phyloP scores from a whole-genome alignment of 352 stramenopile genomes.

The Phytophthora europaea region DNA sequence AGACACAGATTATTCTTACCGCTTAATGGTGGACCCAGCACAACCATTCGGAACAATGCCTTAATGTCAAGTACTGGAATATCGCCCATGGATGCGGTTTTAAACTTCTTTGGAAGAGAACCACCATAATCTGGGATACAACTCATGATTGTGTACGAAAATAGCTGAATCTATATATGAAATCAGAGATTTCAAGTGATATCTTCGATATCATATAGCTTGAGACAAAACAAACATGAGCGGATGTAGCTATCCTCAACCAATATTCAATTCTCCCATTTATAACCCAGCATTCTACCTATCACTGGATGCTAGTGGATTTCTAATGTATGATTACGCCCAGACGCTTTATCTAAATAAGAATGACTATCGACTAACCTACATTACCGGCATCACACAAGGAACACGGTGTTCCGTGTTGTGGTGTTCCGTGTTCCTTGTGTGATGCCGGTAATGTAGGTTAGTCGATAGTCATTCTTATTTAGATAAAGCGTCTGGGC shows the following conservation, averaged over 20 bases:
- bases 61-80: not conserved
- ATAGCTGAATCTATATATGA: too few relatives aligned
- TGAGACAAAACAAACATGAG: not conserved
- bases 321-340: not conserved
- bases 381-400: not conserved
- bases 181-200: too few relatives aligned
- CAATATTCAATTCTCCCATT: not conserved
- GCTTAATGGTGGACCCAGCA: too few relatives aligned
- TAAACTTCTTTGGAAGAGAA: not conserved
- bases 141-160: not conserved
- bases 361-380: not conserved
- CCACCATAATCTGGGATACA: not conserved
- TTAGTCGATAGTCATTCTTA: too few relatives aligned
- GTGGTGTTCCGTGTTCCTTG: too few relatives aligned
- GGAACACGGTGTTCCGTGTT: not conserved
- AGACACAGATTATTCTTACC: too few relatives aligned
- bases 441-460: too few relatives aligned
- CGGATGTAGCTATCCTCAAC: not conserved
- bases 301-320: not conserved
- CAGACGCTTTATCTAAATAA: not conserved
- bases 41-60: too few relatives aligned
- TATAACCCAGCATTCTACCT: not conserved
- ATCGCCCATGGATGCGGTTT: not conserved
- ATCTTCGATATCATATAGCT: not conserved
- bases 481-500: too few relatives aligned